Evolutionary conservation across 2,329 filamentous ascomycete species (phyloP).

Genomic region (Penicillium polonicum): DNA sequence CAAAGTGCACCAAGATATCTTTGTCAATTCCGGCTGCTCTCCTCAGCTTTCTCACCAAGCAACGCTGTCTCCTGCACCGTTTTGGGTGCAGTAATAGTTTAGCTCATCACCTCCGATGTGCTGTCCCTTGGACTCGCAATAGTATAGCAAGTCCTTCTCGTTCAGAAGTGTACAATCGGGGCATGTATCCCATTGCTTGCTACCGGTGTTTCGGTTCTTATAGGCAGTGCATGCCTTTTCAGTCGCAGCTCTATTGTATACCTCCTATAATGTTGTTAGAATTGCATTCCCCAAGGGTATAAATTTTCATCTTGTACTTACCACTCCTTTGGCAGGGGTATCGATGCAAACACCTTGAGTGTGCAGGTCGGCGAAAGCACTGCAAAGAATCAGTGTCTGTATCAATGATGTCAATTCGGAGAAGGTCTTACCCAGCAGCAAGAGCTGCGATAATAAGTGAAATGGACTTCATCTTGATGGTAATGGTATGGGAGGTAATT

Average conservation of each 20-base stretch:
- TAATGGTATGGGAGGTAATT: not conserved
- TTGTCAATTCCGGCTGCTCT: not conserved
- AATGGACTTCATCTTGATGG: not conserved
- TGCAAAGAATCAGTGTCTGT: not conserved
- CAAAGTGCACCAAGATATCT: not conserved
- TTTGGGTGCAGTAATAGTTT: not conserved
- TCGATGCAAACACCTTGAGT: constrained; percentile 1
- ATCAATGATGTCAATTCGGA: not conserved
- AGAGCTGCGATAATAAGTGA: not conserved
- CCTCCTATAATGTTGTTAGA: not conserved
- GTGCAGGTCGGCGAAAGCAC: not conserved
- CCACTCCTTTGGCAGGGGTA: not conserved
- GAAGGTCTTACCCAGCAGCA: not conserved
- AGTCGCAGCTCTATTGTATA: not conserved
- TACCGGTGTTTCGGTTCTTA: not conserved
- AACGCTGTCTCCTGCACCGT: not conserved
- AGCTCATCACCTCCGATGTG: not conserved
- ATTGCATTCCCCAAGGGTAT: not conserved
- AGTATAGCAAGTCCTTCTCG: not conserved
- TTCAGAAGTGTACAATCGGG: not conserved
- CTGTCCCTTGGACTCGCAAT: not conserved
- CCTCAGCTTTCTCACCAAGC: not conserved
- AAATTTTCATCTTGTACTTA: not conserved
- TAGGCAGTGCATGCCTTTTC: not conserved
- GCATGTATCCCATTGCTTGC: not conserved